These are phyloP conservation scores for Phytophthora tubulina DNA, from an alignment of 352 stramenopile genomes.

Conservation along the genomic window DNA sequence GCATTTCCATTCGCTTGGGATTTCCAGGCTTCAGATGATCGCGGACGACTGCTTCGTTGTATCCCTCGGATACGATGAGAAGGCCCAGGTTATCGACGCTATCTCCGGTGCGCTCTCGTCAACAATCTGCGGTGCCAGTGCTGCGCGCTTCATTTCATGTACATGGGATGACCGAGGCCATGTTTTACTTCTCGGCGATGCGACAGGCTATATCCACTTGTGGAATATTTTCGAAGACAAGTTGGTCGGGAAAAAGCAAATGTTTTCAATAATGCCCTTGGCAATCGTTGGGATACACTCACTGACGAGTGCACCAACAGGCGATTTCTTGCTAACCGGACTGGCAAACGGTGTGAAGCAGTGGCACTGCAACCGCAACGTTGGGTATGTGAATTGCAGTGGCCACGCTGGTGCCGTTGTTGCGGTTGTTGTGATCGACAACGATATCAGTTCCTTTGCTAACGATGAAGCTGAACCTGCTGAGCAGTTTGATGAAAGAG, in stretches of 20 bases:
- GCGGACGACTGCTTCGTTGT: slow-evolving; percentile 79
- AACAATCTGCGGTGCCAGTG: slow-evolving; percentile 61
- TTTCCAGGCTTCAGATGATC: slow-evolving; percentile 64
- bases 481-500: background rate
- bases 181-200: slow-evolving; percentile 65
- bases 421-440: slow-evolving; percentile 49
- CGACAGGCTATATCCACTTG: slow-evolving; percentile 58
- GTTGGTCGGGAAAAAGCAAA: slow-evolving; percentile 47
- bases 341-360: slow-evolving; percentile 60
- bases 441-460: slow-evolving; percentile 18
- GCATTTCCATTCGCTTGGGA: slow-evolving; percentile 73
- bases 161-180: slow-evolving; percentile 65
- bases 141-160: slow-evolving; percentile 65
- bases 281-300: slow-evolving; percentile 27
- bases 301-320: slow-evolving; percentile 6
- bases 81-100: slow-evolving; percentile 74
- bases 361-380: slow-evolving; percentile 69
- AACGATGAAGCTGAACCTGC: slow-evolving; percentile 27
- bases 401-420: slow-evolving; percentile 66
- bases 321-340: slow-evolving; percentile 61
- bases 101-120: slow-evolving; percentile 66
- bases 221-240: slow-evolving; percentile 82
- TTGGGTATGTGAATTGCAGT: slow-evolving; percentile 63
- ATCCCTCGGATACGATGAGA: slow-evolving; percentile 80
- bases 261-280: slow-evolving; percentile 33